Evolutionary conservation across 345 rosid genomes (phyloP).

Genomic region (Eucalyptus dawsonii): DNA sequence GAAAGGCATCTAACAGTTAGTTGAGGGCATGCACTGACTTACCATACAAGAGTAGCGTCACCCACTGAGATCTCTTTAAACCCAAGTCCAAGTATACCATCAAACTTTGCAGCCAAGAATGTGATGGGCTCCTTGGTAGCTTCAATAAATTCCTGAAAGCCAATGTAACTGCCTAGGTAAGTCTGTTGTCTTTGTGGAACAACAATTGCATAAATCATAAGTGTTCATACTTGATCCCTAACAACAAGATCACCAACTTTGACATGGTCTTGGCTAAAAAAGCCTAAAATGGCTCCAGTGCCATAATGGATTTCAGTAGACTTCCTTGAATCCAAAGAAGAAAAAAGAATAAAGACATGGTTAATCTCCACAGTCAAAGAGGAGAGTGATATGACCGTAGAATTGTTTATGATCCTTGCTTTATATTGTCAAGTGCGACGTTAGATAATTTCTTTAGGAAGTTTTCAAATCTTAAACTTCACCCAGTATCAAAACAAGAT

Average conservation of each 20-base stretch:
- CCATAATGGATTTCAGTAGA: conserved; percentile 65
- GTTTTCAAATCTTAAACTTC: neutral
- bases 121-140: conserved; percentile 84
- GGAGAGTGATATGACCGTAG: neutral
- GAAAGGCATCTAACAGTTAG: too few relatives aligned
- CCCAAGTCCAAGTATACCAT: conserved; percentile 86
- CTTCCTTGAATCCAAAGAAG: conserved; percentile 34
- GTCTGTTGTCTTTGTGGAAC: neutral
- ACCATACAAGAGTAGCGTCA: conserved; percentile 78
- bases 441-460: neutral
- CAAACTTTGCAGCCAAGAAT: conserved; percentile 83
- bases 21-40: neutral
- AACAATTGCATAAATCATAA: neutral
- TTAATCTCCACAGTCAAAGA: neutral
- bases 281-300: conserved; percentile 51
- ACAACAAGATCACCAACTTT: conserved; percentile 54
- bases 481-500: neutral
- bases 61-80: conserved; percentile 85
- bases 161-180: neutral
- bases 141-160: conserved; percentile 71
- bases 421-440: neutral
- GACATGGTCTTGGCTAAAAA: conserved; percentile 47
- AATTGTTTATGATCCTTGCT: neutral
- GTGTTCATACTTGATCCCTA: conserved; percentile 31
- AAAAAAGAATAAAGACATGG: neutral